Base-by-base conservation (phyloP, 768 basidiomycete genomes). In the Imleria badia region DNA sequence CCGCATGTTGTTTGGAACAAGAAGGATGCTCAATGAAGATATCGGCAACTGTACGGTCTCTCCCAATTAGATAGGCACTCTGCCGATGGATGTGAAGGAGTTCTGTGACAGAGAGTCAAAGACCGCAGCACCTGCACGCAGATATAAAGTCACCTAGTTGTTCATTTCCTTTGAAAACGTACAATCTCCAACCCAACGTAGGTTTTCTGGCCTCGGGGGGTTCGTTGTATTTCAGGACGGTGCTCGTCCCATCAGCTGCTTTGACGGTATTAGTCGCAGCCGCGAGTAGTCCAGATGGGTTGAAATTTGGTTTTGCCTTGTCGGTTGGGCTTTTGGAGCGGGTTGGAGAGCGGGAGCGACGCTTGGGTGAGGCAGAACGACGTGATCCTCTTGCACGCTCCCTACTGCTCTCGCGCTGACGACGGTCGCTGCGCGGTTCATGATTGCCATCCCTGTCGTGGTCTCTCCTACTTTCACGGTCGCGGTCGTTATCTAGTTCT, bases 161-260 rank as follows among this genome's bases (percentile, higher is more conserved):
- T 62, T 97, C 94, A 49, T 80, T 82, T 20, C 91, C 96, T 73
- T 98, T 98, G 81, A 98, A 99, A 33, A 98, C 95, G 66, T 98
- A 99, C 57, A 99, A 67, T 67, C 97, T 79, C 97, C 97, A 98
- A 17, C 91, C 89, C 33, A 89, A 72, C 6, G 79, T 73, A 11
- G 97, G 96, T 67, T 95, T 98, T 60, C 97, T 78, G 29, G 96
- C 97, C 77, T 99, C 97, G 7, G 97, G 94, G 15, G 97, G 97
- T 71, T 99, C 97, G 58, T 98, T 95, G 70, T 99, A 99, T 72
- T 98, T 99, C 58, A 99, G 77, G 41, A 97, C 83, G 7, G 89
- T 87, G 62, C 77, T 85, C 47, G 82, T 82, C n/a, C 90, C 92
- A 66, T 91, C 86, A 8, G 76, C 74, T 31, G 83, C 79, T 60